Evolutionary conservation across 257 asterid genomes (phyloP), one percentile per base, ranked within the genome.

Genomic region (Coffea canephora): DNA sequence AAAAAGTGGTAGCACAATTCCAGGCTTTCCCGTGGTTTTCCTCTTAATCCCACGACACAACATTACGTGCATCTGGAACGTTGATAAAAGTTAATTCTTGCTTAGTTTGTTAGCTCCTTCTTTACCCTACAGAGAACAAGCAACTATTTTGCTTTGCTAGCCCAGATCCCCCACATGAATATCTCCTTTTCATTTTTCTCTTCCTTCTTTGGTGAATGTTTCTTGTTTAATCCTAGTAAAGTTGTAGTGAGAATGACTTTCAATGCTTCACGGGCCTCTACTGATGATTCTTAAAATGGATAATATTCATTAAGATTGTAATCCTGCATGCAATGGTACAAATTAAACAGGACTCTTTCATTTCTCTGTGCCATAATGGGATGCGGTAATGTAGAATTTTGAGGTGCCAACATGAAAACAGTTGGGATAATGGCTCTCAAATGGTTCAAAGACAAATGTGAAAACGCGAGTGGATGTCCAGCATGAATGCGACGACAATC

Each of bases 51-150:
- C 13, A 62, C 31, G 50, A 77, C 65, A 45, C 21, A 25, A 27
- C 5, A 23, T 25, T 21, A 77, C 72, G 31, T 78, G 45, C 67
- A 6, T 50, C 11, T 49, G 66, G 66, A 48, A 34, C 64, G 72
- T 71, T 45, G 13, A 57, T 55, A 57, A 72, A 49, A 4, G 68
- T 46, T 19, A 73, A 78, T 78, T 70, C 84, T n/a, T 64, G 48
- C 39, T n/a, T 65, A 46, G 31, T 59, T 76, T 68, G 71, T 41
- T 67, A 59, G 84, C 48, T 66, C 66, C 80, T 61, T 9, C 85
- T 85, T 79, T 76, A 70, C 77, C 82, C 78, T 65, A 82, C 84
- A 76, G 8, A 31, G 43, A 68, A 71, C 41, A 54, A 71, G 36
- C 41, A 5, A 57, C 46, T 25, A 78, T 82, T 80, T 76, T 57